Percentiles rank a stretch among this genome's conserved stretches.
Evolutionary conservation across 2,329 filamentous ascomycete genomes (phyloP).

Genomic region (Elsinoe perseae): DNA sequence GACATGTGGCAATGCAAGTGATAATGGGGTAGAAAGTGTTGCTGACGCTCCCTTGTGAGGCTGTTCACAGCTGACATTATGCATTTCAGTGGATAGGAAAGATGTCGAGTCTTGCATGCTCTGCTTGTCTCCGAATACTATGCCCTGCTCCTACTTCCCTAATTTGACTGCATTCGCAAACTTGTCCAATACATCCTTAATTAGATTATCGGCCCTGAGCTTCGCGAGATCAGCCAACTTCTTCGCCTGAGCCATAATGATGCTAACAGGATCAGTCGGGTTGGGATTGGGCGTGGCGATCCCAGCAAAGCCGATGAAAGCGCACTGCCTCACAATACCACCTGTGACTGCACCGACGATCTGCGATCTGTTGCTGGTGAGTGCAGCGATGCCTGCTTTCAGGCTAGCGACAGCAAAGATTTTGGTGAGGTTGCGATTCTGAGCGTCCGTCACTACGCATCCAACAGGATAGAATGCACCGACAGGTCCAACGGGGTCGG

Average conservation of each 20-base stretch:
- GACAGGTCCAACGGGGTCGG: neutral
- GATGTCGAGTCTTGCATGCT: too few species aligned
- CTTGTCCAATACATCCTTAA: neutral
- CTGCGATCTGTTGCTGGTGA: neutral
- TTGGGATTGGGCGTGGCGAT: neutral
- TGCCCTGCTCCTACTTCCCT: neutral
- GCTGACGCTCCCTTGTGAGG: too few species aligned
- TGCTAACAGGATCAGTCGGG: neutral
- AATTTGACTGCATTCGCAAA: neutral
- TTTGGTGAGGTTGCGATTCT: neutral
- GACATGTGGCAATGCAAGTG: too few species aligned
- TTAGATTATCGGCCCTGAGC: neutral
- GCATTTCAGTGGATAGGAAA: too few species aligned
- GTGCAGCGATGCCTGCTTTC: neutral
- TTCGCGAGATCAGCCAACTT: neutral
- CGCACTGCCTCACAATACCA: neutral
- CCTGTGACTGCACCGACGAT: neutral
- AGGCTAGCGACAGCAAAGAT: neutral
- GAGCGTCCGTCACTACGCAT: neutral
- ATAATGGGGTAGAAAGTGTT: too few species aligned
- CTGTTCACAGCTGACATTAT: too few species aligned
- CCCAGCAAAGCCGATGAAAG: neutral
- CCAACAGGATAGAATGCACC: neutral
- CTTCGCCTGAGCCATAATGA: neutral
- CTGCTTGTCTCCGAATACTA: too few species aligned